Percentiles rank a stretch among this genome's conserved stretches.
phyloP scores from a whole-genome alignment of 352 stramenopile species.

The Hyaloperonospora brassicae region DNA sequence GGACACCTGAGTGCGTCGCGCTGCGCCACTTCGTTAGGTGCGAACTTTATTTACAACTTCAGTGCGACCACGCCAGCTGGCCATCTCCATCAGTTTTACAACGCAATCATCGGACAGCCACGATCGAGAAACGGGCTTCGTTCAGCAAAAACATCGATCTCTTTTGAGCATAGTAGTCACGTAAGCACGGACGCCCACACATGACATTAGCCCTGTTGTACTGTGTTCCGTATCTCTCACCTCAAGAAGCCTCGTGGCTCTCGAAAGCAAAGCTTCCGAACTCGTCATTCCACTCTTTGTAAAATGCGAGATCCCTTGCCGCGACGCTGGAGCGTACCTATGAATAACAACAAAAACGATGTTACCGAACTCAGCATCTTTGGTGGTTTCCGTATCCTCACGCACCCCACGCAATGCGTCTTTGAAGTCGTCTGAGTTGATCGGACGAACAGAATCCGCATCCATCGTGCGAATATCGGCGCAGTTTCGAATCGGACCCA shows the following conservation, averaged over 20 bases:
- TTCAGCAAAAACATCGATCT: conserved; percentile 7
- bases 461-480: conserved; percentile 85
- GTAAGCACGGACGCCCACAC: conserved; percentile 18
- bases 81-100: conserved; percentile 14
- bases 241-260: conserved; percentile 41
- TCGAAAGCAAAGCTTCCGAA: conserved; percentile 88
- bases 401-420: conserved; percentile 79
- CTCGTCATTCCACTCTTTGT: conserved; percentile 90
- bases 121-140: conserved; percentile 2
- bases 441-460: conserved; percentile 87
- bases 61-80: conserved; percentile 10
- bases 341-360: neutral
- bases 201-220: conserved; percentile 8
- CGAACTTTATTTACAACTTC: conserved; percentile 34
- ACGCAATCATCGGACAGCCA: conserved; percentile 7
- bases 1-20: conserved; percentile 2
- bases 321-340: conserved; percentile 93
- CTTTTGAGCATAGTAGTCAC: neutral
- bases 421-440: conserved; percentile 94
- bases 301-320: conserved; percentile 89
- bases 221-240: neutral
- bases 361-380: neutral
- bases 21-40: conserved; percentile 8
- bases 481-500: conserved; percentile 91
- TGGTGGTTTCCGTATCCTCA: neutral